phyloP scores from a whole-genome alignment of 495 filamentous ascomycete species.

The Stereocaulon alpinum region DNA sequence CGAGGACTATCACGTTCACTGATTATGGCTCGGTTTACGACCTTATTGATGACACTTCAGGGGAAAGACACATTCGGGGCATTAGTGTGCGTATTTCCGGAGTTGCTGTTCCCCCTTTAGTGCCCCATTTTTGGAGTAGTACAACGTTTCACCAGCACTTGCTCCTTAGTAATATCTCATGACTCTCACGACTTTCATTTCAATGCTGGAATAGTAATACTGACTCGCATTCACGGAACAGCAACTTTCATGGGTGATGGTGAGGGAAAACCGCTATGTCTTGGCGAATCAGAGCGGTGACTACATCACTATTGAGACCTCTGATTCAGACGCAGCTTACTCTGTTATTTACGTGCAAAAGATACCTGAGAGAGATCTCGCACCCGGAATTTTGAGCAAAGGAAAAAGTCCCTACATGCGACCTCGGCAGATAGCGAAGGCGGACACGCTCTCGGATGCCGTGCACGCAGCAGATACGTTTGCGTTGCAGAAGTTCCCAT shows the following conservation, averaged over 20 bases:
- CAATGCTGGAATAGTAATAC: too few relatives aligned
- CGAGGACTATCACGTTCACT: slow-evolving; percentile 54
- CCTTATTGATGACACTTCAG: slow-evolving; percentile 69
- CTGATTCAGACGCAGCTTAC: not conserved
- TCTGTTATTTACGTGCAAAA: slow-evolving; percentile 20
- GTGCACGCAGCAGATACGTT: slow-evolving; percentile 77
- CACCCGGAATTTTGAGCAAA: slow-evolving; percentile 6
- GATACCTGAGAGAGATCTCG: slow-evolving; percentile 12
- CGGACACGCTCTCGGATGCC: slow-evolving; percentile 53
- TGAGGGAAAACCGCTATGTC: slow-evolving; percentile 53
- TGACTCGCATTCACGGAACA: too few relatives aligned
- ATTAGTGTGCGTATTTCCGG: slow-evolving; percentile 38
- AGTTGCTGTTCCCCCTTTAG: too few relatives aligned
- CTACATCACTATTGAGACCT: slow-evolving; percentile 53
- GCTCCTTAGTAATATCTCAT: too few relatives aligned
- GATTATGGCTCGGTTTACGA: slow-evolving; percentile 86
- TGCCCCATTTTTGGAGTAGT: too few relatives aligned
- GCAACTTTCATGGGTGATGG: slow-evolving; percentile 65
- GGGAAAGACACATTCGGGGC: slow-evolving; percentile 65
- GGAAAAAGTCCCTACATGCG: slow-evolving; percentile 48
- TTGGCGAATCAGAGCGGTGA: slow-evolving; percentile 46
- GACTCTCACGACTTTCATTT: too few relatives aligned
- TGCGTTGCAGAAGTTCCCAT: slow-evolving; percentile 50
- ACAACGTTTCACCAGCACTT: too few relatives aligned
- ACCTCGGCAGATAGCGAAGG: slow-evolving; percentile 53